Base-by-base conservation (phyloP, 2,329 filamentous ascomycete genomes). In the Stemphylium vesicarium region DNA sequence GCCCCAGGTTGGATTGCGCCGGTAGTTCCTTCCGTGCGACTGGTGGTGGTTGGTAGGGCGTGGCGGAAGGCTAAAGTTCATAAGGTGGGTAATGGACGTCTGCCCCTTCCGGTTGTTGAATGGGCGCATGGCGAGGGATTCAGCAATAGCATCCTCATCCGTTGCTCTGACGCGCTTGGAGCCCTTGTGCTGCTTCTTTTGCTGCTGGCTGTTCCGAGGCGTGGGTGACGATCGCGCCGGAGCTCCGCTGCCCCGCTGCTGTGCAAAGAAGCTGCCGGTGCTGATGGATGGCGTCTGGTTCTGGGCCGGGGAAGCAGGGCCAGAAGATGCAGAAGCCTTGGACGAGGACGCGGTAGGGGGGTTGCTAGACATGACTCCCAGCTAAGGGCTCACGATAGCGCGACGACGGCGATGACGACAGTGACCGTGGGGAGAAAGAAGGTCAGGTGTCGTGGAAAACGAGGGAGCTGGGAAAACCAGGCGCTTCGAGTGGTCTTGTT, bases 61-160 rank as follows among this genome's bases (percentile, higher is more conserved):
- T 37, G 90, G 87, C 18, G 93, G 90, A 16, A 92, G 81, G 39
- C 90, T 87, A 77, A 97, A 96, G 79, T 94, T 94, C 83, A 99
- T 90, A 53, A 99, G 80, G 77, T 99, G 95, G 36, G 95, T 98
- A 73, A 99, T 99, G 69, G 91, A 96, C 49, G 92, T 97, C 77
- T 97, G 94, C 49, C 95, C 95, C 68, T 95, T 91, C 55, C 95
- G 88, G 67, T 86, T 87, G 65, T 79, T 87, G 57, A 84, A 81
- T 48, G 84, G 84, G 73, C 79, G 83, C 84, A 87, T 88, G 77
- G 81, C 83, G 77, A 81, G 81, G 65, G 84, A 82, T 80, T 97
- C 92, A 62, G 87, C 92, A 85, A 96, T 88, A 68, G 86, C 86
- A 84, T 96, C 92, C 79, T 96, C 92, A 80, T 93, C 88, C 73